Base-by-base conservation (phyloP, 83 land plant genomes). In the Isoetes engelmannii region DNA sequence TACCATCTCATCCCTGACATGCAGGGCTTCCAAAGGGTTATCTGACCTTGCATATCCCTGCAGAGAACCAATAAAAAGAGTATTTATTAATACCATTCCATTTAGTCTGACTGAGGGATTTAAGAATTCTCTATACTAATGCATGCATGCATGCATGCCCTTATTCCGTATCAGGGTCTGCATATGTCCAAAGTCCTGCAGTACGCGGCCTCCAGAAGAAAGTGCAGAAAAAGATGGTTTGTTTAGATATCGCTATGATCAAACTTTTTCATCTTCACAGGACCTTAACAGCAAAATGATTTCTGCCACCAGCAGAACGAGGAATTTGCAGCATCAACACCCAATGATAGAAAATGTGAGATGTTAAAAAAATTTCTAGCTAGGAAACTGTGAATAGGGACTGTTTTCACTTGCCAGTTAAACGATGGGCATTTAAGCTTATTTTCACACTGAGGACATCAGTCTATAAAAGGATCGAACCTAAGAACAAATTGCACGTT, bases 21-120 rank as follows among this genome's bases (percentile, higher is more conserved):
- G 50, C 46, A 88, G 28, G 20, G 89, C 92, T 61, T 69, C 84
- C 10, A 81, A 73, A 53, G 92, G 92, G 67, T 58, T 76, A 44
- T 80, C 89, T 4, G 83, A 67, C 44, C 72, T 82, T 74, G 85
- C 69, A 70, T 84, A 82, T 48, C 89, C 92, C 92, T 88, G 87
- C 55, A 69, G 45, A 59, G 6, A 54, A 50, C 73, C 47, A 12
- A 59, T 58, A 44, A 48, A 18, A 48, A 17, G 44, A 3, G 3
- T 53, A 13, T 53, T 15, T 15, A 53, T 1, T 0, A 0, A 12
- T 15, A 13, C 55, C 13, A 53, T 15, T 60, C 15, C 21, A 9
- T 19, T 8, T 15, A 60, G 9, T 15, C 63, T 15, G 63, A 60
- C 13, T 19, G 9, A 15, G 1, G 3, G 21, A 15, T 20, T 53